Conservation (phyloP, 2,329 filamentous ascomycete genomes). For the Didymella pinodella region DNA sequence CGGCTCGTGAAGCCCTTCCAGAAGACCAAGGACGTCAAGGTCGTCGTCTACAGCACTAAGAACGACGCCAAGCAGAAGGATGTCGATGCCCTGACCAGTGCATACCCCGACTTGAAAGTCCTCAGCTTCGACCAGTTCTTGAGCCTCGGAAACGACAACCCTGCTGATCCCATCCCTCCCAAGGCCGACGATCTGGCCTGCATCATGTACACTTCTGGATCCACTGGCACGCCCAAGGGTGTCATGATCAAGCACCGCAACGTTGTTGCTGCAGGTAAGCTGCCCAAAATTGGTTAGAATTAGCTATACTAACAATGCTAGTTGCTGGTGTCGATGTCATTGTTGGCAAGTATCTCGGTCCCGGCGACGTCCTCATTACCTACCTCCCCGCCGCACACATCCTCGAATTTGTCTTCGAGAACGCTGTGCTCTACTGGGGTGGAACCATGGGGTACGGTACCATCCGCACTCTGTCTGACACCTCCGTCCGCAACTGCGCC, state of each 20-base stretch:
- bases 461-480: constrained; percentile 85
- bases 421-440: constrained; percentile 86
- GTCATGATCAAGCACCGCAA: constrained; percentile 82
- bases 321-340: constrained; percentile 81
- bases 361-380: constrained; percentile 80
- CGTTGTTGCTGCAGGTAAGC: constrained; percentile 77
- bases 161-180: constrained; percentile 74
- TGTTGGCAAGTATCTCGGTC: constrained; percentile 79
- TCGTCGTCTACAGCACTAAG: constrained; percentile 67
- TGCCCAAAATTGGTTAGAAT: constrained; percentile 20
- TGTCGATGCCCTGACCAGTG: constrained; percentile 62
- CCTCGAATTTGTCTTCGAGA: constrained; percentile 95
- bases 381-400: constrained; percentile 97
- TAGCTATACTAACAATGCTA: constrained; percentile 29
- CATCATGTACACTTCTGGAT: constrained; percentile 84
- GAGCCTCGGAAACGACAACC: constrained; percentile 69
- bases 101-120: constrained; percentile 62
- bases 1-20: constrained; percentile 63
- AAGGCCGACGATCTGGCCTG: constrained; percentile 81
- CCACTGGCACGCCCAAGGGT: constrained; percentile 88
- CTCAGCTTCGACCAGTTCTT: constrained; percentile 64
- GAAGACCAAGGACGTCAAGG: constrained; percentile 63
- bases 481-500: constrained; percentile 84
- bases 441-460: constrained; percentile 94
- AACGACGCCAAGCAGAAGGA: constrained; percentile 61